Evolutionary conservation across 2,329 filamentous ascomycete species (phyloP).

Genomic region (Calonectria hawksworthii): DNA sequence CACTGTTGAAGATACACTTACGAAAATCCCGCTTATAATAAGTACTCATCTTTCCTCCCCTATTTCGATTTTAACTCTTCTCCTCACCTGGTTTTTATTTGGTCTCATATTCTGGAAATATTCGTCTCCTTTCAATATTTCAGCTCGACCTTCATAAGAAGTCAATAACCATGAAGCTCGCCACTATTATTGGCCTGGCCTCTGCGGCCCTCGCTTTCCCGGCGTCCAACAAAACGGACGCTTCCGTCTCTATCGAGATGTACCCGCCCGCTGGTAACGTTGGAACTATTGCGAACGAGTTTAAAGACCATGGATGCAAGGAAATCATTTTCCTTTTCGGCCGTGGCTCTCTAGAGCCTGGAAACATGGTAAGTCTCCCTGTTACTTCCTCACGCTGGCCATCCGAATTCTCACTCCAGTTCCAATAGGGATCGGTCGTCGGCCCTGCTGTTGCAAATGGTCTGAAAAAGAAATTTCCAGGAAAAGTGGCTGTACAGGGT

Average conservation of each 20-base stretch:
- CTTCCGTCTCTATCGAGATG: neutral
- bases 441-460: neutral
- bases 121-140: neutral
- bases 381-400: neutral
- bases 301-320: neutral
- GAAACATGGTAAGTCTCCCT: slow-evolving; percentile 5
- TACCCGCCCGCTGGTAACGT: neutral
- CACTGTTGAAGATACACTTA: neutral
- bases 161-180: neutral
- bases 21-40: neutral
- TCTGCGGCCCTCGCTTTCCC: neutral
- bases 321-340: slow-evolving; percentile 5
- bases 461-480: neutral
- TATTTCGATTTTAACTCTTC: neutral
- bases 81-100: neutral
- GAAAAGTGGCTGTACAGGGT: slow-evolving; percentile 3
- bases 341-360: neutral
- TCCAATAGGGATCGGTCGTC: neutral
- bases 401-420: neutral
- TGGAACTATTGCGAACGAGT: neutral
- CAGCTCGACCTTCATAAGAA: neutral
- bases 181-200: neutral
- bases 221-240: neutral
- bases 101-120: neutral
- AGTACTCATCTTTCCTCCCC: neutral